A percentile compares a stretch with the other conserved stretches of the same genome.
These are phyloP conservation scores for Mrakia frigida DNA, from an alignment of 768 basidiomycete genomes.

Conservation along the genomic window DNA sequence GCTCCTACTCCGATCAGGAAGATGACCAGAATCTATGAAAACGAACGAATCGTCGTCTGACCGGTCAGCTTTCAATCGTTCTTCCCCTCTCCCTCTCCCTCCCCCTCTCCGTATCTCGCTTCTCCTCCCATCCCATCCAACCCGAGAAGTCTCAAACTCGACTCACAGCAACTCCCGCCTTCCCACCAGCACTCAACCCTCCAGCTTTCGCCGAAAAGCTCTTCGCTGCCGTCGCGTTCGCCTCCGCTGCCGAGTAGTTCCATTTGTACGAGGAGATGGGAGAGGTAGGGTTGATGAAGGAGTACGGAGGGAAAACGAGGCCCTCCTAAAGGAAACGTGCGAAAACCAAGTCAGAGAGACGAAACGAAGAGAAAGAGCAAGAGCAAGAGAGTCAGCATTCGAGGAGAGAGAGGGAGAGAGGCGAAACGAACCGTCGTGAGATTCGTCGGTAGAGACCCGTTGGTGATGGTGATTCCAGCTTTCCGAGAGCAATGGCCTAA, in stretches of 20 bases:
- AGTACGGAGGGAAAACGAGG: constrained; percentile 10
- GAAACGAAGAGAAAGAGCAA: neutral
- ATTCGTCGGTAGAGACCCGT: constrained; percentile 13
- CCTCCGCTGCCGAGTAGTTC: constrained; percentile 1
- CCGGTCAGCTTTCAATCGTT: neutral
- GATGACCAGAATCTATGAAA: neutral
- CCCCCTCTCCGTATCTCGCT: too few relatives aligned
- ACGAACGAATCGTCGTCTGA: neutral
- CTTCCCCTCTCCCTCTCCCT: neutral
- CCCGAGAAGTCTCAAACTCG: neutral
- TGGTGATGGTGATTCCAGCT: constrained; percentile 17
- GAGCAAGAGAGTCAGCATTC: neutral
- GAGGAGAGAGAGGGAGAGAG: neutral
- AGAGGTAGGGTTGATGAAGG: neutral
- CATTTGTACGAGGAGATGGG: constrained; percentile 4
- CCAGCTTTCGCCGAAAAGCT: neutral
- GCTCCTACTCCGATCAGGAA: neutral
- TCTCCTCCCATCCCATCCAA: too few relatives aligned
- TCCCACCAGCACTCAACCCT: neutral
- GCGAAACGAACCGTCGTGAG: constrained; percentile 5
- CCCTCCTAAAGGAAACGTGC: neutral
- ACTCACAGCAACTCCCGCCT: constrained; percentile 2
- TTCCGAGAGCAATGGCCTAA: constrained; percentile 3
- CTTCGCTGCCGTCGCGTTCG: constrained; percentile 15
- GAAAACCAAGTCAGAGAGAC: too few relatives aligned